Evolutionary conservation across 2,329 filamentous ascomycete genomes (phyloP).

Genomic region (Coniochaeta ligniaria): DNA sequence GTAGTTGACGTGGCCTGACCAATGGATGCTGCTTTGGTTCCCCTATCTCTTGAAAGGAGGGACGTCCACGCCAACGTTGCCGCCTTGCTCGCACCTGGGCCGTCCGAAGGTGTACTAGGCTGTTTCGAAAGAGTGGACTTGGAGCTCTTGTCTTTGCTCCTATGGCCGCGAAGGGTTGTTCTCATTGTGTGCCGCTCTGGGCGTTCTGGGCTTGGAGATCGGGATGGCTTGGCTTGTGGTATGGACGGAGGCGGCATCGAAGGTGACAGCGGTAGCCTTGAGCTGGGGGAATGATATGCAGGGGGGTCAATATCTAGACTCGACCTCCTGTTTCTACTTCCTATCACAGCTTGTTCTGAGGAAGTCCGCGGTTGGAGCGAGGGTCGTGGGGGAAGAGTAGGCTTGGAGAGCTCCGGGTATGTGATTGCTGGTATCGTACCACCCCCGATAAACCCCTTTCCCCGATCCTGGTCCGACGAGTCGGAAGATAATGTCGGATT

Average conservation of each 20-base stretch:
- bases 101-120: slow-evolving; percentile 36
- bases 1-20: slow-evolving; percentile 14
- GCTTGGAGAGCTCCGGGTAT: slow-evolving; percentile 75
- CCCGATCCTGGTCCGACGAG: slow-evolving; percentile 9
- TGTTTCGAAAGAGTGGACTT: slow-evolving; percentile 28
- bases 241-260: slow-evolving; percentile 15
- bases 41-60: slow-evolving; percentile 31
- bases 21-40: slow-evolving; percentile 12
- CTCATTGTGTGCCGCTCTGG: slow-evolving; percentile 42
- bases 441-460: slow-evolving; percentile 63
- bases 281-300: slow-evolving; percentile 17
- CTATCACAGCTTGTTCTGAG: slow-evolving; percentile 37
- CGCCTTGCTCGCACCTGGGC: slow-evolving; percentile 51
- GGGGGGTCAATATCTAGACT: background rate
- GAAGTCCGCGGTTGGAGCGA: slow-evolving; percentile 46
- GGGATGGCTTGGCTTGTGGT: slow-evolving; percentile 29
- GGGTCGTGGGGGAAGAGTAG: slow-evolving; percentile 38
- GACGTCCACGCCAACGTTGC: slow-evolving; percentile 56
- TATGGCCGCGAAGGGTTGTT: slow-evolving; percentile 46
- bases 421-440: slow-evolving; percentile 75
- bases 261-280: slow-evolving; percentile 19
- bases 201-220: slow-evolving; percentile 52
- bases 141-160: slow-evolving; percentile 33
- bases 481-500: background rate
- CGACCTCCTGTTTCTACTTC: slow-evolving; percentile 14